Percentiles rank a stretch among this genome's conserved stretches.
phyloP scores from a whole-genome alignment of 2,329 filamentous ascomycete species.

The Epichloe coenophiala region DNA sequence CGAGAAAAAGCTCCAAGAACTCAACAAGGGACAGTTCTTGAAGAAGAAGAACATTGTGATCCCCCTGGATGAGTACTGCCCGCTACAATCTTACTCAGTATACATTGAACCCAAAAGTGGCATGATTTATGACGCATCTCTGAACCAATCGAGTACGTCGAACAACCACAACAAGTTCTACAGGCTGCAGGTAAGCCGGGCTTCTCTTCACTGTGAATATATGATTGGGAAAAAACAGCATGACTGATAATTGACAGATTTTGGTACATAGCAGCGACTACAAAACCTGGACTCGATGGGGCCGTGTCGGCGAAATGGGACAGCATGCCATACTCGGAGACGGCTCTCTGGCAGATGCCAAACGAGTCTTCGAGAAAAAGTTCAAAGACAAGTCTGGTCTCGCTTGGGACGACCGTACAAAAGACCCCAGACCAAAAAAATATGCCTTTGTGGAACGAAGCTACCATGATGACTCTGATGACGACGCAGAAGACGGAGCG shows the following conservation, averaged over 20 bases:
- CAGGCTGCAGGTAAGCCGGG: constrained; percentile 44
- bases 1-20: constrained; percentile 16
- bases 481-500: constrained; percentile 17
- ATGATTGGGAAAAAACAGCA: background rate
- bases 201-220: too few relatives aligned
- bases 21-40: constrained; percentile 31
- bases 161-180: constrained; percentile 80
- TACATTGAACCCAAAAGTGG: constrained; percentile 48
- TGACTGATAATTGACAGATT: constrained; percentile 19
- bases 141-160: constrained; percentile 63
- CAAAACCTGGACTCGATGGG: constrained; percentile 66
- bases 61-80: constrained; percentile 35
- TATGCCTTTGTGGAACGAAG: constrained; percentile 72
- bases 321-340: constrained; percentile 30
- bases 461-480: constrained; percentile 57
- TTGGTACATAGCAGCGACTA: constrained; percentile 27
- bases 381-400: constrained; percentile 50
- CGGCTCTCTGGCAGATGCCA: constrained; percentile 28
- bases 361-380: constrained; percentile 42
- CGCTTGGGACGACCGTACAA: constrained; percentile 37
- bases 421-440: constrained; percentile 48
- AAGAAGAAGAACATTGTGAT: constrained; percentile 32
- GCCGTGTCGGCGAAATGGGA: constrained; percentile 54
- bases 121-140: constrained; percentile 62
- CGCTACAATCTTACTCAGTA: constrained; percentile 33